Evolutionary conservation across 2,329 filamentous ascomycete species (phyloP).

Genomic region (Alternaria atra): DNA sequence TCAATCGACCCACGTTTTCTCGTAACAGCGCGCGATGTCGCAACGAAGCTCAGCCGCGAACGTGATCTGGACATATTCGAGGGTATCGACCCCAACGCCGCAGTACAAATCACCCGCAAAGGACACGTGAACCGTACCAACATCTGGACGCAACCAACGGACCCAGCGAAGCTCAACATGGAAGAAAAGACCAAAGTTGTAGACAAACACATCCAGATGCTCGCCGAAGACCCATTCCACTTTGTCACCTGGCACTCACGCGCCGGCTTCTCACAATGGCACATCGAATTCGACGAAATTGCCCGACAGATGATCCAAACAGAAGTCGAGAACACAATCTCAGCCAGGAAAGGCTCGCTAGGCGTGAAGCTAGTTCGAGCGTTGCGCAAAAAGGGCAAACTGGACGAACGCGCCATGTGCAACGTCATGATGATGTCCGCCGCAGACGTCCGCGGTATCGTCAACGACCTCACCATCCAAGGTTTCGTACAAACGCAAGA

Average conservation of each 20-base stretch:
- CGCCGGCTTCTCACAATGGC: constrained; percentile 76
- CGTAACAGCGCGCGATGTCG: constrained; percentile 53
- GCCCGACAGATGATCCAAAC: constrained; percentile 74
- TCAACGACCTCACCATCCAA: constrained; percentile 84
- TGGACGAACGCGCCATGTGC: constrained; percentile 92
- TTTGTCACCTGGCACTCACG: constrained; percentile 75
- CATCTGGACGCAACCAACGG: constrained; percentile 35
- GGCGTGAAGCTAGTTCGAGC: constrained; percentile 87
- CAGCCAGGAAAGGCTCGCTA: constrained; percentile 76
- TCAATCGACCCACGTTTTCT: constrained; percentile 43
- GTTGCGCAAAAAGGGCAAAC: constrained; percentile 83
- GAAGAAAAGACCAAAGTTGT: constrained; percentile 54
- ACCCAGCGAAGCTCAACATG: constrained; percentile 34
- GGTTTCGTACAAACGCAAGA: constrained; percentile 93
- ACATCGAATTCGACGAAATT: constrained; percentile 80
- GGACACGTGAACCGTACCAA: constrained; percentile 33
- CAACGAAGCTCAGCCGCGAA: constrained; percentile 51
- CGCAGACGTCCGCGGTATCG: constrained; percentile 82
- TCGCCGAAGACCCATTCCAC: constrained; percentile 70
- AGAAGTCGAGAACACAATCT: constrained; percentile 84
- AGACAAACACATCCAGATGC: constrained; percentile 75
- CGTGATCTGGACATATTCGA: constrained; percentile 52
- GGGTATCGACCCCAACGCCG: constrained; percentile 44
- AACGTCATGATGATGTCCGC: constrained; percentile 84
- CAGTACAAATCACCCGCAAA: constrained; percentile 34